A percentile compares a stretch with the other conserved stretches of the same genome.
These are phyloP conservation scores for Saturnispora silvae DNA, from an alignment of 805 yeast species.

Conservation along the genomic window DNA sequence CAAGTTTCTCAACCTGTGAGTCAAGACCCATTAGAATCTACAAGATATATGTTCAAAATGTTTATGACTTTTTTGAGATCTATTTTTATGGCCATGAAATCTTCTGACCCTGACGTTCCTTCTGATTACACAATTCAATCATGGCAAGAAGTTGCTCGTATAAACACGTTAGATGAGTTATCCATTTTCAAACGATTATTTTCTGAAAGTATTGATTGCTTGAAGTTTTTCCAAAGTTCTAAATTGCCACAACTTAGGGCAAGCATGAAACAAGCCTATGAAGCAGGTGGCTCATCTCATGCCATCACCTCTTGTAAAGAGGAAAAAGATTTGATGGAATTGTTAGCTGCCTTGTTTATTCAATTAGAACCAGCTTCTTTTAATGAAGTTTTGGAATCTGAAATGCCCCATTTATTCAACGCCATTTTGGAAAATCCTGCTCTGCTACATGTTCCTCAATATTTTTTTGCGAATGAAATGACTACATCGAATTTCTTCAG, in stretches of 20 bases:
- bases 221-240: slow-evolving; percentile 58
- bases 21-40: slow-evolving; percentile 73
- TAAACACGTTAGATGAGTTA: slow-evolving; percentile 77
- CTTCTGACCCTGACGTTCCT: slow-evolving; percentile 78
- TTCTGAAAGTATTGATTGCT: slow-evolving; percentile 74
- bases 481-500: slow-evolving; percentile 90
- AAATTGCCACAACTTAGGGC: slow-evolving; percentile 33
- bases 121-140: slow-evolving; percentile 39
- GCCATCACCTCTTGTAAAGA: slow-evolving; percentile 86
- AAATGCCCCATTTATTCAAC: slow-evolving; percentile 66
- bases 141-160: slow-evolving; percentile 83
- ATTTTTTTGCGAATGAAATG: slow-evolving; percentile 87
- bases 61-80: slow-evolving; percentile 84
- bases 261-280: slow-evolving; percentile 34
- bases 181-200: slow-evolving; percentile 65
- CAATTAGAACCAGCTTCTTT: slow-evolving; percentile 94
- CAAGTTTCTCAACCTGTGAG: slow-evolving; percentile 39
- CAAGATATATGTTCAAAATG: slow-evolving; percentile 78
- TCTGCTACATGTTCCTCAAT: slow-evolving; percentile 82
- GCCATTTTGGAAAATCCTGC: slow-evolving; percentile 78
- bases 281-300: slow-evolving; percentile 67
- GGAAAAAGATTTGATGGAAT: slow-evolving; percentile 92
- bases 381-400: slow-evolving; percentile 79
- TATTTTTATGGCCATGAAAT: slow-evolving; percentile 77
- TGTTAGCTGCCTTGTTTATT: slow-evolving; percentile 84